phyloP scores from a whole-genome alignment of 1,139 yeast species.

The Candida sojae region DNA sequence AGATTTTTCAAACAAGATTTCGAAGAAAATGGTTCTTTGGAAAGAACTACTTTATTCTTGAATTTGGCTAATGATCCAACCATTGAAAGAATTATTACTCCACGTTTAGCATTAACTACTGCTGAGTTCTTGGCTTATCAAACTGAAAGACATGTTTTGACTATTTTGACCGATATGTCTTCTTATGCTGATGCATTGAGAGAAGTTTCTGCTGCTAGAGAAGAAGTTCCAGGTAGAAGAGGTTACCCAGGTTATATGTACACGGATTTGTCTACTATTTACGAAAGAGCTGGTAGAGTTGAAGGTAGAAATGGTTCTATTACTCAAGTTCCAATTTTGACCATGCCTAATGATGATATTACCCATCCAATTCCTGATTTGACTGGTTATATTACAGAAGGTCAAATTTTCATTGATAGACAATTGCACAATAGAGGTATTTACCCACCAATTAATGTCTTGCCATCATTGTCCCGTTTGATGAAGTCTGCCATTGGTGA shows the following conservation, averaged over 20 bases:
- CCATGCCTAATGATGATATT: conserved; percentile 99
- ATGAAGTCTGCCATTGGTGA: conserved; percentile 99
- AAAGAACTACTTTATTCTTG: conserved; percentile 93
- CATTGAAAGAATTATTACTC: conserved; percentile 98
- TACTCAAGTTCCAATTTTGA: conserved; percentile 96
- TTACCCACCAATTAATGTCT: conserved; percentile 97
- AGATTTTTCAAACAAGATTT: conserved; percentile 89
- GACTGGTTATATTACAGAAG: conserved; percentile 99
- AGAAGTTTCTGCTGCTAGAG: conserved; percentile 99
- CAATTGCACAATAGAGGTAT: conserved; percentile 94
- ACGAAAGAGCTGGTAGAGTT: conserved; percentile 99
- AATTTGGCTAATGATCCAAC: conserved; percentile 99
- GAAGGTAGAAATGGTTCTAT: conserved; percentile 99
- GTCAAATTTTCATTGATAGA: conserved; percentile 97
- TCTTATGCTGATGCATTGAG: conserved; percentile 99
- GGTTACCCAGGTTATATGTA: conserved; percentile 99
- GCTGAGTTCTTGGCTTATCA: conserved; percentile 98
- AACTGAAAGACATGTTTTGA: conserved; percentile 98
- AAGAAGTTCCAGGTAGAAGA: conserved; percentile 99
- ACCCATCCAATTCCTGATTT: conserved; percentile 99
- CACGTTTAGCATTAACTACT: conserved; percentile 98
- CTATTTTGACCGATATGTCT: conserved; percentile 98
- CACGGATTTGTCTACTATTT: conserved; percentile 97
- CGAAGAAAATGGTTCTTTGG: conserved; percentile 98
- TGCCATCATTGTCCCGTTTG: conserved; percentile 95